These are phyloP conservation scores for Coniferiporia sulphurascens DNA, from an alignment of 1,284 basidiomycete genomes.

Conservation along the genomic window DNA sequence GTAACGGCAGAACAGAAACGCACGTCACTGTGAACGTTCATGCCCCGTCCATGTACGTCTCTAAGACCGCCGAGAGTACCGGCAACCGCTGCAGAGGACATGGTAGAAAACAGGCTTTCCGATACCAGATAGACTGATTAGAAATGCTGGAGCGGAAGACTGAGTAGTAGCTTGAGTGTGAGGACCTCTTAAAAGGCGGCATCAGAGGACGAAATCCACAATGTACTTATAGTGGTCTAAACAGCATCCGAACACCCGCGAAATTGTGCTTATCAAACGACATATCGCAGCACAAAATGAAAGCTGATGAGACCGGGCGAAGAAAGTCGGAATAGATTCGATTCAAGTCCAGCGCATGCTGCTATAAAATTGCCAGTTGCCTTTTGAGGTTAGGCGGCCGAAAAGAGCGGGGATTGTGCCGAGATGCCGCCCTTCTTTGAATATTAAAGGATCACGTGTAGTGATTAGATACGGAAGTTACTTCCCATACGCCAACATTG, in stretches of 20 bases:
- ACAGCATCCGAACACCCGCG: background rate
- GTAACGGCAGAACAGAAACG: background rate
- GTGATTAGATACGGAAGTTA: too few species aligned
- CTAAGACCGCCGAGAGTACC: background rate
- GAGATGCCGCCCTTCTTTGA: background rate
- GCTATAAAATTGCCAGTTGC: background rate
- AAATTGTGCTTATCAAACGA: background rate
- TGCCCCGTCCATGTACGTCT: conserved; percentile 14
- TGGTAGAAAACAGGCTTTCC: background rate
- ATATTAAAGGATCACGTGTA: background rate
- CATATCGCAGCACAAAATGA: background rate
- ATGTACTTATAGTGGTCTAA: background rate
- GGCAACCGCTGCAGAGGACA: background rate
- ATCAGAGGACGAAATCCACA: too few species aligned
- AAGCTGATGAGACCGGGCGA: background rate
- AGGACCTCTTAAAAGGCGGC: background rate
- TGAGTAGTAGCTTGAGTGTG: too few species aligned
- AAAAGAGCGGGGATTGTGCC: background rate
- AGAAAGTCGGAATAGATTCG: background rate
- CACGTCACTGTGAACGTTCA: conserved; percentile 16
- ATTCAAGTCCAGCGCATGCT: background rate
- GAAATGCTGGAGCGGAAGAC: too few species aligned
- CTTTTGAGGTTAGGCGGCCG: background rate
- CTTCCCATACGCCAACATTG: too few species aligned
- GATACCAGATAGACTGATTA: too few species aligned